phyloP scores from a whole-genome alignment of 257 asterid genomes.

The Lithospermum erythrorhizon region DNA sequence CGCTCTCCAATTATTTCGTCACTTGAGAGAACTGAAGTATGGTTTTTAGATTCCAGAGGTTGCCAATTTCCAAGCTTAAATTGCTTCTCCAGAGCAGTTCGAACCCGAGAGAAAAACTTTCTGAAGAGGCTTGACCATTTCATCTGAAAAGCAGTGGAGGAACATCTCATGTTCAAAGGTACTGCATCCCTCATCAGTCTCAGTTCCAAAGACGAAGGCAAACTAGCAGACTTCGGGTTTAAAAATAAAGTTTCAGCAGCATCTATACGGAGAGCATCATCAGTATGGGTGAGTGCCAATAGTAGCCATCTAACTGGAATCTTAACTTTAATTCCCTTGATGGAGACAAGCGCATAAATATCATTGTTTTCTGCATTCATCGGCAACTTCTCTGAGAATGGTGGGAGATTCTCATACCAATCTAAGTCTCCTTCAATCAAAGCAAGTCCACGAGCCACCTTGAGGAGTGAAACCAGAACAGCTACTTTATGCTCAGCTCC shows the following conservation, averaged over 20 bases:
- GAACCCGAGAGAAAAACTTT: slow-evolving; percentile 83
- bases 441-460: slow-evolving; percentile 78
- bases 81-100: slow-evolving; percentile 81
- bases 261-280: slow-evolving; percentile 88
- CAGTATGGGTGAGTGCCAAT: slow-evolving; percentile 71
- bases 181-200: slow-evolving; percentile 72
- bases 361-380: slow-evolving; percentile 30
- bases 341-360: slow-evolving; percentile 35
- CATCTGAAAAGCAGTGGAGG: slow-evolving; percentile 91
- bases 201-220: slow-evolving; percentile 88
- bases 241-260: slow-evolving; percentile 91
- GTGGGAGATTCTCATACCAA: slow-evolving; percentile 40
- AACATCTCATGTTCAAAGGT: slow-evolving; percentile 93
- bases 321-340: slow-evolving; percentile 55
- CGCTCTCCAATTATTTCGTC: slow-evolving; percentile 28
- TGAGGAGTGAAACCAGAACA: slow-evolving; percentile 72
- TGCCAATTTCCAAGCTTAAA: slow-evolving; percentile 62
- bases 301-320: slow-evolving; percentile 72
- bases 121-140: slow-evolving; percentile 95
- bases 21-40: slow-evolving; percentile 20
- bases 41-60: slow-evolving; percentile 35
- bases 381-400: slow-evolving; percentile 24
- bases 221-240: slow-evolving; percentile 75
- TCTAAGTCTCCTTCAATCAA: slow-evolving; percentile 90
- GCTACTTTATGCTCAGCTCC: slow-evolving; percentile 66